Base-by-base conservation (phyloP, 2,329 filamentous ascomycete species). In the Fusarium buxicola region DNA sequence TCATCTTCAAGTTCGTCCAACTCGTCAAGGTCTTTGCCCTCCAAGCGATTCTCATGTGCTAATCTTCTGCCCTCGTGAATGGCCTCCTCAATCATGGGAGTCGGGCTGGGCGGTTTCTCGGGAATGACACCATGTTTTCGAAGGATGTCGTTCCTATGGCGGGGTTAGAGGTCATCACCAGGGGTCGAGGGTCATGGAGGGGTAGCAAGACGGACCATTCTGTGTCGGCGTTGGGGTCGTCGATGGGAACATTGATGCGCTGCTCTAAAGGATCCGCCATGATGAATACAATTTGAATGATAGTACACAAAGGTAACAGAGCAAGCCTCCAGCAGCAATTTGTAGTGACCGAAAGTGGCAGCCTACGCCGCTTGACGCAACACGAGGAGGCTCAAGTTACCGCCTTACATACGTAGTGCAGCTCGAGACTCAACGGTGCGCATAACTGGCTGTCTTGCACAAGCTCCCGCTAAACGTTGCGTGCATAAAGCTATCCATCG, bases 41-140 rank as follows among this genome's bases (percentile, higher is more conserved):
- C 94, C 2, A 99, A 81, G 49, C 95, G 84, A 75, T 97, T 97
- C 74, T 97, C 94, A 72, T 98, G 89, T 25, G 94, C 94, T 61
- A 96, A 83, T 69, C 89, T 83, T 56, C 91, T 87, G 11, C 92
- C 95, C 80, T 97, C 92, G 16, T 90, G 77, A 41, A 99, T 86
- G 5, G 95, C 95, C 81, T 98, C 94, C 79, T 99, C 91, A 71
- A 99, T 97, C 80, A 97, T 89, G 7, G 94, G 93, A 3, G 95
- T 97, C 3, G 95, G 95, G 40, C 94, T 97, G 4, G 94, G 93
- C 0, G 94, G 93, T 75, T 97, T 98, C 76, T 98, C 94, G n/a
- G 95, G 95, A 61, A 99, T 98, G 67, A 99, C 84, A 66, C 93
- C 92, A 81, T 99, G 93, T 77, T 96, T 96, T 69, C 95, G 92